Conservation (phyloP, 768 basidiomycete genomes). For the Trametes elegans region DNA sequence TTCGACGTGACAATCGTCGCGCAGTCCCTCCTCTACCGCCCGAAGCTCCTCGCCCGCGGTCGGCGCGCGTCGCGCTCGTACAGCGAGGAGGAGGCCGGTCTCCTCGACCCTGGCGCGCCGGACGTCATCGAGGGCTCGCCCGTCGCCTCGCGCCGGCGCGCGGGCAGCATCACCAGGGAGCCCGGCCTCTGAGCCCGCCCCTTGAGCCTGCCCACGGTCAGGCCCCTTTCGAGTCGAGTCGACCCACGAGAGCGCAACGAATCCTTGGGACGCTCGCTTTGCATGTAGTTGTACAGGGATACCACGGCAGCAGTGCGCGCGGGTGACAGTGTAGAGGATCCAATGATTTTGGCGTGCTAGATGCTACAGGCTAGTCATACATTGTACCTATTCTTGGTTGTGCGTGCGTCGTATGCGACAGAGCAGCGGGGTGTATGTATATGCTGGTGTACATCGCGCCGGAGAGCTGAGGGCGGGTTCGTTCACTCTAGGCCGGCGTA, state of each 20-base stretch:
- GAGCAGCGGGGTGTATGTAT: too few species aligned
- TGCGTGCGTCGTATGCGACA: neutral
- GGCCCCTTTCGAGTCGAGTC: neutral
- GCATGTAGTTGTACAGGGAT: conserved; percentile 9
- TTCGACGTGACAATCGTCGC: conserved; percentile 91
- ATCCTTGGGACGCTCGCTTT: too few species aligned
- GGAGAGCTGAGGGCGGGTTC: neutral
- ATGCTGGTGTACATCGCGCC: neutral
- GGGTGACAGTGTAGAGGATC: conserved; percentile 14
- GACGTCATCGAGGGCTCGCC: conserved; percentile 18
- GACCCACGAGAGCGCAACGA: too few species aligned
- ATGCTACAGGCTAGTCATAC: conserved; percentile 2
- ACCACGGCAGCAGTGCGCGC: neutral
- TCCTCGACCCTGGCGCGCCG: conserved; percentile 25
- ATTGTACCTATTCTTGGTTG: neutral
- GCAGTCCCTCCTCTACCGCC: conserved; percentile 79
- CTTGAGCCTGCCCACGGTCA: too few species aligned
- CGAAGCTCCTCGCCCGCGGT: conserved; percentile 23
- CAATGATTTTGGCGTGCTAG: conserved; percentile 6
- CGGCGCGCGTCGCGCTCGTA: conserved; percentile 20
- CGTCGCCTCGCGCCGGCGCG: conserved; percentile 25
- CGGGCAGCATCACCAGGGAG: conserved; percentile 14
- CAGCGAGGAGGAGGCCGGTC: conserved; percentile 31
- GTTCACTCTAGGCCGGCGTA: conserved; percentile 67
- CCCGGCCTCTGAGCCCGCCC: neutral